Percentiles rank a stretch among this genome's conserved stretches.
Evolutionary conservation across 208 protist genomes (phyloP).

Genomic region (Trypanosomatidae sp.): DNA sequence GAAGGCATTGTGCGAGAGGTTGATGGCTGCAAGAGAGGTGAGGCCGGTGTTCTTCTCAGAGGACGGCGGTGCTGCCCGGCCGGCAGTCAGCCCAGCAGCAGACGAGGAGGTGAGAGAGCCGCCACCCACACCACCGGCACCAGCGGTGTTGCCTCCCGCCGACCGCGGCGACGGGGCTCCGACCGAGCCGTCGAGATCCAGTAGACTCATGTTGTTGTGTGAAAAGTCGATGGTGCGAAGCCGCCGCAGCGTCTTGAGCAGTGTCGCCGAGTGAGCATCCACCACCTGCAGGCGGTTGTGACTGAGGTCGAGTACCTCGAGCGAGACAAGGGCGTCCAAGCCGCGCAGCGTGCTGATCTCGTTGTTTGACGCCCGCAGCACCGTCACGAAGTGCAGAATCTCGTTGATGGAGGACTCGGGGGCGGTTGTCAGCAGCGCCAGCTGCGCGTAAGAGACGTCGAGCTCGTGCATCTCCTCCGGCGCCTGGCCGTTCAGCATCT

Average conservation of each 20-base stretch:
- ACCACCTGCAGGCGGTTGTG: conserved; percentile 69
- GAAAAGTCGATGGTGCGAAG: conserved; percentile 65
- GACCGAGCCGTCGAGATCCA: conserved; percentile 45
- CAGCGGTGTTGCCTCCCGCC: neutral
- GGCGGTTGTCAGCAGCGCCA: conserved; percentile 33
- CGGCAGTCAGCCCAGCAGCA: conserved; percentile 7
- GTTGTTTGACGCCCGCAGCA: conserved; percentile 68
- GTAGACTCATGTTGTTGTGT: conserved; percentile 54
- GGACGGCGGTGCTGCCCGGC: no score
- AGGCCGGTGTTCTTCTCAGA: no score
- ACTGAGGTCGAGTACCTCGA: conserved; percentile 79
- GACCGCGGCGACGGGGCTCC: conserved; percentile 15
- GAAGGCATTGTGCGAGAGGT: conserved; percentile 79
- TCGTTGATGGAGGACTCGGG: conserved; percentile 27
- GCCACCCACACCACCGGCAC: neutral
- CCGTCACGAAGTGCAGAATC: conserved; percentile 51
- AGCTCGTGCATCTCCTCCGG: conserved; percentile 26
- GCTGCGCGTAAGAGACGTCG: conserved; percentile 22
- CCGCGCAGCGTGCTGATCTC: conserved; percentile 52
- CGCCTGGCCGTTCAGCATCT: neutral
- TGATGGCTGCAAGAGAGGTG: conserved; percentile 36
- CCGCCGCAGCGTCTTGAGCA: conserved; percentile 47
- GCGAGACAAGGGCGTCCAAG: conserved; percentile 51
- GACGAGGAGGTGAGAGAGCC: neutral
- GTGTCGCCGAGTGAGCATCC: conserved; percentile 46